Base-by-base conservation (phyloP, 495 filamentous ascomycete genomes). In the Choiromyces venosus region DNA sequence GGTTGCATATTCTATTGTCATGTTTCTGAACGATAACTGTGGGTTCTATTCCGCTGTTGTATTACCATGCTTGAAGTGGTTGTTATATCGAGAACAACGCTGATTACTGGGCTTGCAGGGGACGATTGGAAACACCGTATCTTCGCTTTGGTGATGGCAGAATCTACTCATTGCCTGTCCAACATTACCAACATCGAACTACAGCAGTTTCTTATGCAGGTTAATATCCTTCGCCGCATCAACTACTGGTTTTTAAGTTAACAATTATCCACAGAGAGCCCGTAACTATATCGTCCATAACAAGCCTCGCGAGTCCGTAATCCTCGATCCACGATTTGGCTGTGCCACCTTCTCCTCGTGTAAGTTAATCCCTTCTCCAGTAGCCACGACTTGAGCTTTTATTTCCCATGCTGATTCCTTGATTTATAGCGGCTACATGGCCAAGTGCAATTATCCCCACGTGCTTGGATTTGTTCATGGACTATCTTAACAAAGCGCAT, bases 271-370 rank as follows among this genome's bases (percentile, higher is more conserved):
- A 16, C 70, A 80, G 74, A 69, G 78, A 38, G 72, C 76, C 21
- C 78, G 74, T 33, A 79, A 74, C 67, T 73, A 76, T 39, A 68
- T 81, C 35, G 65, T 79, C 19, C 68, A 76, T 42, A 61, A 67
- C 21, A 73, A 76, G 33, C 70, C 66, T 65, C 65, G 67, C 16
- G 79, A 76, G 16, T 72, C 74, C 37, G 71, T 76, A 9, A 68
- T 79, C 33, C 72, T 78, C 19, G 77, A 79, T 39, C 72, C 69
- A 40, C 71, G 77, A 19, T 79, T 76, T 67, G 77, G 77, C 14
- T 79, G 77, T 56, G 76, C 76, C 37, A 79, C 76, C 35, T 79
- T 77, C 65, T 79, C 77, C n/a, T 68, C 77, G 4, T 76, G 71
- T 72, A 72, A 68, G 76, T 37, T 25, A 40, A 61, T 39, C 5